phyloP scores from a whole-genome alignment of 768 basidiomycete species.

The Trichaptum fuscoviolaceum region DNA sequence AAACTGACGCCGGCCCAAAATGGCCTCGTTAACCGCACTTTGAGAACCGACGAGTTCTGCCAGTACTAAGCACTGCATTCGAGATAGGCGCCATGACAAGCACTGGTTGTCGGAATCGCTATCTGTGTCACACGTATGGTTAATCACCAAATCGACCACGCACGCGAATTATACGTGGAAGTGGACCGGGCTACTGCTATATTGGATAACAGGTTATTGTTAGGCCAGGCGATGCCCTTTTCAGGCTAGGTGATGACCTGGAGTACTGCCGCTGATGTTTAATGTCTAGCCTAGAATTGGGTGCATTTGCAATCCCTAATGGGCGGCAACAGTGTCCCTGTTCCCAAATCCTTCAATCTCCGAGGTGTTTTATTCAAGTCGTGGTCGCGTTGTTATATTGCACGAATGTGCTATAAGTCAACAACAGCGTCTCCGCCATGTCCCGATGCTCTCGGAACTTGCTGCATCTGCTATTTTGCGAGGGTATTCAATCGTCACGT shows the following conservation, averaged over 20 bases:
- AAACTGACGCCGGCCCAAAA: too few species aligned
- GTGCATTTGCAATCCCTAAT: background rate
- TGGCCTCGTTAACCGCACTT: too few species aligned
- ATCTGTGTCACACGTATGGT: too few species aligned
- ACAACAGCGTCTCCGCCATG: background rate
- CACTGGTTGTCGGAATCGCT: too few species aligned
- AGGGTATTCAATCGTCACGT: background rate
- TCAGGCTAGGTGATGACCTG: background rate
- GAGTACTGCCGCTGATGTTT: background rate
- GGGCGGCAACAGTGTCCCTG: background rate
- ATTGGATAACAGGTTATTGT: background rate
- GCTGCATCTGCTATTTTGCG: background rate
- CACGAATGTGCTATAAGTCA: background rate
- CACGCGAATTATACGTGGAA: background rate
- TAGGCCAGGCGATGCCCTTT: background rate
- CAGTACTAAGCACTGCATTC: too few species aligned
- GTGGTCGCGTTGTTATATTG: background rate
- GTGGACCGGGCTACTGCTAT: background rate
- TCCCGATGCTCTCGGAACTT: background rate
- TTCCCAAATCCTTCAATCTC: background rate
- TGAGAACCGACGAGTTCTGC: too few species aligned
- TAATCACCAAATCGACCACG: background rate
- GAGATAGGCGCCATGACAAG: too few species aligned
- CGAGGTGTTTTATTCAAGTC: background rate
- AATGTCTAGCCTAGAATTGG: background rate